phyloP scores from a whole-genome alignment of 1,284 basidiomycete genomes.

The Ganoderma meredithae region DNA sequence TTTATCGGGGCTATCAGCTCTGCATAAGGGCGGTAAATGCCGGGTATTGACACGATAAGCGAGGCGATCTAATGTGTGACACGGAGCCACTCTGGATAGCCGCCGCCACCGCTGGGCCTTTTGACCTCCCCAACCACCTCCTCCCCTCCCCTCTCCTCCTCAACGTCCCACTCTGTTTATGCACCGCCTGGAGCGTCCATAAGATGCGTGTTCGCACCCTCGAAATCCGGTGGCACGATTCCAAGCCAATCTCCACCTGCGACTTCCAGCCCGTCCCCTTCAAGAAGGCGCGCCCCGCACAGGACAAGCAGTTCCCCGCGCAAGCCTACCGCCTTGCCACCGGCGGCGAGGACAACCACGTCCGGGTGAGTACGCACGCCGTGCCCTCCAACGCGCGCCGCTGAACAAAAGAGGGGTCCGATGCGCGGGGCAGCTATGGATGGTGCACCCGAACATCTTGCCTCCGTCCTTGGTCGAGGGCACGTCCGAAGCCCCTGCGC shows the following conservation, averaged over 20 bases:
- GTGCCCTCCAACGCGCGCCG: neutral
- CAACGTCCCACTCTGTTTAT: slow-evolving; percentile 12
- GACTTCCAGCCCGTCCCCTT: slow-evolving; percentile 88
- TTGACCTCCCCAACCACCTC: slow-evolving; percentile 1
- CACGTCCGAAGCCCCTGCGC: slow-evolving; percentile 50
- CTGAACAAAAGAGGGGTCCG: neutral
- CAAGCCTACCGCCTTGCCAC: slow-evolving; percentile 92
- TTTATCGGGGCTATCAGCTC: slow-evolving; percentile 5
- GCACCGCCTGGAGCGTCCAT: slow-evolving; percentile 1
- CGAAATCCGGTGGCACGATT: slow-evolving; percentile 95
- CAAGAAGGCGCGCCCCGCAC: slow-evolving; percentile 77
- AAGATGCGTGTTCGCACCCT: slow-evolving; percentile 84
- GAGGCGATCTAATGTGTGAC: slow-evolving; percentile 3
- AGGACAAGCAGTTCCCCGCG: slow-evolving; percentile 63
- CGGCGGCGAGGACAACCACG: slow-evolving; percentile 96
- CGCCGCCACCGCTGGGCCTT: slow-evolving; percentile 7
- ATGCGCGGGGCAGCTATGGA: slow-evolving; percentile 77
- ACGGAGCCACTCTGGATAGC: slow-evolving; percentile 4
- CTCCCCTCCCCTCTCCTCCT: slow-evolving; percentile 1
- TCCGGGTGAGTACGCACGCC: slow-evolving; percentile 72
- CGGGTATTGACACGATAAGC: slow-evolving; percentile 13
- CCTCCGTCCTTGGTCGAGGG: slow-evolving; percentile 68
- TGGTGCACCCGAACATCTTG: slow-evolving; percentile 90
- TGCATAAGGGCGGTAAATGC: slow-evolving; percentile 5
- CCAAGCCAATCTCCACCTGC: slow-evolving; percentile 91